Percentiles rank a stretch among this genome's conserved stretches.
phyloP scores from a whole-genome alignment of 352 stramenopile species.

The Phytophthora fragariae region DNA sequence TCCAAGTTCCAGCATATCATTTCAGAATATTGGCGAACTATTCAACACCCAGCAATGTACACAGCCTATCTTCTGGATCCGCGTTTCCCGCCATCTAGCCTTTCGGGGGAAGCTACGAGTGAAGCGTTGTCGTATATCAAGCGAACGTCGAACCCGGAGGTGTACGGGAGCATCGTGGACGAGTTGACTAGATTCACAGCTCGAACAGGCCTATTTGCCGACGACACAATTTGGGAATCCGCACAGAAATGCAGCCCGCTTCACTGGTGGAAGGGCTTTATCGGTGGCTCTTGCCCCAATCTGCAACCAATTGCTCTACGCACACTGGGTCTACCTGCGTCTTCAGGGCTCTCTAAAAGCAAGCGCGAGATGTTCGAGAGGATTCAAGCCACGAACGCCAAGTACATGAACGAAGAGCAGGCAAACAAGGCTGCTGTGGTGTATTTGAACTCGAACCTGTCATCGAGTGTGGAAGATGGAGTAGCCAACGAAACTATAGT shows the following conservation, averaged over 20 bases:
- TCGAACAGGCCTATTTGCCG: slow-evolving; percentile 66
- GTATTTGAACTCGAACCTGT: slow-evolving; percentile 72
- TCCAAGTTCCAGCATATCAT: slow-evolving; percentile 67
- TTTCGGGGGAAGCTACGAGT: slow-evolving; percentile 62
- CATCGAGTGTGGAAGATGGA: slow-evolving; percentile 44
- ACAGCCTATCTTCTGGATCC: slow-evolving; percentile 81
- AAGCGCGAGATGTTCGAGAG: slow-evolving; percentile 67
- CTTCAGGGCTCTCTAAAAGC: slow-evolving; percentile 57
- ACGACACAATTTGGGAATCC: slow-evolving; percentile 80
- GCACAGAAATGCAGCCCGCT: slow-evolving; percentile 75
- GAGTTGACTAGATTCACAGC: slow-evolving; percentile 77
- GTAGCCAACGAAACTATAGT: slow-evolving; percentile 22
- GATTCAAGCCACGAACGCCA: slow-evolving; percentile 61
- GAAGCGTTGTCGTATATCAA: slow-evolving; percentile 75
- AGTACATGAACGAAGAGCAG: slow-evolving; percentile 79
- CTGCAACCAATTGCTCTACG: slow-evolving; percentile 69
- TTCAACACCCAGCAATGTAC: slow-evolving; percentile 79
- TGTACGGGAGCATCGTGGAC: slow-evolving; percentile 61
- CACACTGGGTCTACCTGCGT: slow-evolving; percentile 66
- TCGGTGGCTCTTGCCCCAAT: slow-evolving; percentile 73
- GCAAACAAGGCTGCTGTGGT: slow-evolving; percentile 75
- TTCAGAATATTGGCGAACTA: slow-evolving; percentile 60
- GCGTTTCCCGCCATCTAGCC: slow-evolving; percentile 60
- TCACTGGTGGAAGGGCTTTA: slow-evolving; percentile 86
- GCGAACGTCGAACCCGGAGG: slow-evolving; percentile 43